These are phyloP conservation scores for Pseudocercospora pini-densiflorae DNA, from an alignment of 2,329 filamentous ascomycete genomes.

Conservation along the genomic window DNA sequence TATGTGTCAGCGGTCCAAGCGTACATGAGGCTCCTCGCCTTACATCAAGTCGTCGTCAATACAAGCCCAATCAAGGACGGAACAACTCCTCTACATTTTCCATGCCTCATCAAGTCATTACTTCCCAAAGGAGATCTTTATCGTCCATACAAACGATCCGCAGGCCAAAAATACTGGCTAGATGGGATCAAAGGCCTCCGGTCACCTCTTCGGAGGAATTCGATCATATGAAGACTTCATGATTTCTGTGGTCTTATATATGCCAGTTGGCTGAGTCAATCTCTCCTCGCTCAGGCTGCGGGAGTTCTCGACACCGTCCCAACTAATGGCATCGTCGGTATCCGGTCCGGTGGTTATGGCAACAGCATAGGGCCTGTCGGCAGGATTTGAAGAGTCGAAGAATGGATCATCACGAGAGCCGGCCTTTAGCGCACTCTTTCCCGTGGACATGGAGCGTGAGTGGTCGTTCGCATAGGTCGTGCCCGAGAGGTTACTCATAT, in stretches of 20 bases:
- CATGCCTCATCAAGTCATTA: neutral
- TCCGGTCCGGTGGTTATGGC: slow-evolving; percentile 18
- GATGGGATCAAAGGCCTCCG: neutral
- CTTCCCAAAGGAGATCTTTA: too few species aligned
- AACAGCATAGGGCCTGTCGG: slow-evolving; percentile 16
- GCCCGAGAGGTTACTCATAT: neutral
- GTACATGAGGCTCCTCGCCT: neutral
- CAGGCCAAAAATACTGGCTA: neutral
- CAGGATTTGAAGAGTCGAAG: slow-evolving; percentile 9
- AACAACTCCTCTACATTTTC: neutral
- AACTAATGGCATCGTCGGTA: slow-evolving; percentile 18
- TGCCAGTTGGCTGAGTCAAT: slow-evolving; percentile 7
- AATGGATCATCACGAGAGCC: slow-evolving; percentile 7
- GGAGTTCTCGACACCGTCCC: slow-evolving; percentile 20
- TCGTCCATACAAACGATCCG: too few species aligned
- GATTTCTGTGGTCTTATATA: slow-evolving; percentile 5
- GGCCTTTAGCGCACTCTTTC: neutral
- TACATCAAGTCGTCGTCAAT: neutral
- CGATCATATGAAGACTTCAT: slow-evolving; percentile 2
- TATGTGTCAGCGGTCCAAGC: neutral
- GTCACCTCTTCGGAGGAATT: neutral
- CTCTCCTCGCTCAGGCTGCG: slow-evolving; percentile 24
- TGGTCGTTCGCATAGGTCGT: neutral
- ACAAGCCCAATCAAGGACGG: neutral
- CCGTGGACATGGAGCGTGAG: slow-evolving; percentile 2